Conservation (phyloP, 2,329 filamentous ascomycete genomes). For the Trichoderma sp. region DNA sequence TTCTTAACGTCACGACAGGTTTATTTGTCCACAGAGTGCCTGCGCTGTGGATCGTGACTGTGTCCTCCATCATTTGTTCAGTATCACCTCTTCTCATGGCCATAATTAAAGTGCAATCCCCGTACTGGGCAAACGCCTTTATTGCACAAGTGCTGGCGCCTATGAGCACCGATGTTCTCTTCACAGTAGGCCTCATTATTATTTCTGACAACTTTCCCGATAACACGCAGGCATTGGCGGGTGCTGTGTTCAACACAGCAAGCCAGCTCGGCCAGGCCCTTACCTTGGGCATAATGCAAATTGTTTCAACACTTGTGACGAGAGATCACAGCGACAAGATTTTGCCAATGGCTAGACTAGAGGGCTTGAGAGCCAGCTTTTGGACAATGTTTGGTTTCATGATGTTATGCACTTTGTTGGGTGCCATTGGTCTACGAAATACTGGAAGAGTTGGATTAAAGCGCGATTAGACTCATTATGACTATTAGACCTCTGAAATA, state of each 20-base stretch:
- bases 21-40: not conserved
- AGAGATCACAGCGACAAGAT: not conserved
- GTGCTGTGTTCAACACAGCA: not conserved
- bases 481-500: too few species aligned
- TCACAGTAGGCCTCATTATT: not conserved
- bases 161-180: not conserved
- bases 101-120: not conserved
- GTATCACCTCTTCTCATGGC: not conserved
- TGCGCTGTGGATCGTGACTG: not conserved
- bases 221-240: not conserved
- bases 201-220: not conserved
- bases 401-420: not conserved
- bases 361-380: not conserved
- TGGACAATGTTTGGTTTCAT: not conserved
- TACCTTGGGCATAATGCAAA: not conserved
- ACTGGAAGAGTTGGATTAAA: not conserved
- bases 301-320: not conserved
- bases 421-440: not conserved
- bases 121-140: not conserved
- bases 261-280: not conserved
- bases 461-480: not conserved
- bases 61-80: not conserved
- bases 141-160: not conserved
- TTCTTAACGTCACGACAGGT: not conserved
- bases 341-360: not conserved